Evolutionary conservation across 1,139 yeast genomes (phyloP).

Genomic region (Taphrina betulina): DNA sequence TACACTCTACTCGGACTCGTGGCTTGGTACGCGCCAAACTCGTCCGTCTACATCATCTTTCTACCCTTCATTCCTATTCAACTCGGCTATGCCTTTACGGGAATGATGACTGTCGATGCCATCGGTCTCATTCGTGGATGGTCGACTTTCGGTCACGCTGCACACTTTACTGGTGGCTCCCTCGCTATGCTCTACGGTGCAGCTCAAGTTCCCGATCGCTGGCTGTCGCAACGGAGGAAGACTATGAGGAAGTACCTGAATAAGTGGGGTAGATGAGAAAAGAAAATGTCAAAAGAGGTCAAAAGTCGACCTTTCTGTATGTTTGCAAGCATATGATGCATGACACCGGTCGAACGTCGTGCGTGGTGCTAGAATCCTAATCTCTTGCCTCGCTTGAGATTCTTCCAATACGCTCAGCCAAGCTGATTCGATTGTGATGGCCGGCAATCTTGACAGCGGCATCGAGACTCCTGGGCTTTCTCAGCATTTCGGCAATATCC

Average conservation of each 20-base stretch:
- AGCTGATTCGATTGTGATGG: constrained; percentile 62
- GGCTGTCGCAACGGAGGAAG: constrained; percentile 16
- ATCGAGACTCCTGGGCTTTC: constrained; percentile 71
- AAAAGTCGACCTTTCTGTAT: too few relatives aligned
- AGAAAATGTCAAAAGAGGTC: not conserved
- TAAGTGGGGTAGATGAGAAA: constrained; percentile 17
- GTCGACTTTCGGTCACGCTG: constrained; percentile 33
- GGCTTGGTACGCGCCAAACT: constrained; percentile 30
- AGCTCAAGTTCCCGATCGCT: constrained; percentile 13
- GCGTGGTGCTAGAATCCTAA: too few relatives aligned
- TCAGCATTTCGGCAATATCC: constrained; percentile 66
- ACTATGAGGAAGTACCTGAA: constrained; percentile 1
- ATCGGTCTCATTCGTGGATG: constrained; percentile 25
- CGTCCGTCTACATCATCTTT: constrained; percentile 30
- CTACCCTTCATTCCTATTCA: constrained; percentile 32
- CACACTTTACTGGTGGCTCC: constrained; percentile 33
- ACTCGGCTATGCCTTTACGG: constrained; percentile 30
- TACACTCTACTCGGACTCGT: constrained; percentile 31
- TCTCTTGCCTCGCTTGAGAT: too few relatives aligned
- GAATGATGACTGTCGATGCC: constrained; percentile 33
- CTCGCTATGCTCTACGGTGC: constrained; percentile 18
- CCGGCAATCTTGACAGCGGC: constrained; percentile 86
- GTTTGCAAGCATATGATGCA: too few relatives aligned
- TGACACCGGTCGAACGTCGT: too few relatives aligned
- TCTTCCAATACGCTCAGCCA: constrained; percentile 60